Base-by-base conservation (phyloP, 2,329 filamentous ascomycete genomes). In the Microdochium trichocladiopsis region DNA sequence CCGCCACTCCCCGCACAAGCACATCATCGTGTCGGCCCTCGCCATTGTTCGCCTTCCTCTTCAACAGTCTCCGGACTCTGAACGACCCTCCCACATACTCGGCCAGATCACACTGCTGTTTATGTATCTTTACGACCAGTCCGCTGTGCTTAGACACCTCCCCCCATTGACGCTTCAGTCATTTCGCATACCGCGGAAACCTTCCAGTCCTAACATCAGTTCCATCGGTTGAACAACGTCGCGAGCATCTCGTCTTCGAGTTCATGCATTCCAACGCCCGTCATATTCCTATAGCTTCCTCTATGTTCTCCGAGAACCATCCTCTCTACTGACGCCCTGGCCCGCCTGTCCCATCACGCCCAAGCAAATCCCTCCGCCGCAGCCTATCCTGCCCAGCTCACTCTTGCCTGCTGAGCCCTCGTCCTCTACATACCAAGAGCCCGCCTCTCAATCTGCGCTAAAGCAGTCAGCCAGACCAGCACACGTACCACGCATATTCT, bases 111-210 rank as follows among this genome's bases (percentile, higher is more conserved):
- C 65, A 69, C 67, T 71, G 76, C 77, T 87, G 90, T 95, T 88
- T 95, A 95, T 95, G 91, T 95, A 95, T 96, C 91, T 91, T 90
- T 87, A 90, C 89, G 87, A 88, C 85, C 72, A 80, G 69, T 83
- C 83, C 84, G 84, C 88, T 88, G 85, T 90, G 86, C 91, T 90
- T 85, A 89, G 86, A 89, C 87, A 93, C 86, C 85, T 87, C 78
- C 86, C 86, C 83, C 90, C 90, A 80, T 84, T 90, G 80, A 90
- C 90, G 88, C 90, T 95, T 88, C 90, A 92, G 84, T 81, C 87
- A 83, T 95, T 95, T 89, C 90, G 90, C 84, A 91, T 89, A 88
- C 82, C 86, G 85, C 86, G 88, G 82, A 95, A 89, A 85, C 88
- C 86, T 81, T 90, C 89, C 88, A 92, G 88, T 80, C 84, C 84